These are phyloP conservation scores for Candida sanyaensis DNA, from an alignment of 1,139 yeast species.

Conservation along the genomic window DNA sequence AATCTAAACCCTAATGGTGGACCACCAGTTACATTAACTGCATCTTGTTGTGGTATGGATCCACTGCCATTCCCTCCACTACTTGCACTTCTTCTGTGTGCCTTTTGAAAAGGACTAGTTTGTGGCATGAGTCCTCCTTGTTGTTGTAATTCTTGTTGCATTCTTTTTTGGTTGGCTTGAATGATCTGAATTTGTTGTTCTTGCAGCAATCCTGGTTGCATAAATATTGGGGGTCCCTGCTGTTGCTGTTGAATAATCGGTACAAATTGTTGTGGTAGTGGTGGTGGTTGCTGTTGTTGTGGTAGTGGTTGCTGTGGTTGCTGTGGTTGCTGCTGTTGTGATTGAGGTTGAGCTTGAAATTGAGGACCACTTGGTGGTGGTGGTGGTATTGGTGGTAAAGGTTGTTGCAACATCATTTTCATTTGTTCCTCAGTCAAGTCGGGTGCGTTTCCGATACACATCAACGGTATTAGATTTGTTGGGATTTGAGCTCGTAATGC, in stretches of 20 bases:
- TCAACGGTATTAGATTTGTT: slow-evolving; percentile 59
- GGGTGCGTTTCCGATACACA: slow-evolving; percentile 44
- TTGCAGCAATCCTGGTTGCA: slow-evolving; percentile 6
- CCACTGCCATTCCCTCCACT: slow-evolving; percentile 9
- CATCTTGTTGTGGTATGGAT: slow-evolving; percentile 13
- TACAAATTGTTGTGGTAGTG: slow-evolving; percentile 2
- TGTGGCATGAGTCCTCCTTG: slow-evolving; percentile 2
- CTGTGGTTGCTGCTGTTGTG: slow-evolving; percentile 7
- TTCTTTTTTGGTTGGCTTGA: slow-evolving; percentile 7
- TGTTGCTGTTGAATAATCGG: slow-evolving; percentile 10
- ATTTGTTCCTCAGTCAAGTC: slow-evolving; percentile 13
- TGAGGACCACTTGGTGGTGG: slow-evolving; percentile 5
- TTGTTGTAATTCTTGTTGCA: slow-evolving; percentile 9
- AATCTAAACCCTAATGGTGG: slow-evolving; percentile 44
- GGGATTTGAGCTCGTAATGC: slow-evolving; percentile 73
- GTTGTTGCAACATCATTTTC: slow-evolving; percentile 10
- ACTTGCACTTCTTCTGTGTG: slow-evolving; percentile 9
- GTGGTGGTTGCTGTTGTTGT: slow-evolving; percentile 7
- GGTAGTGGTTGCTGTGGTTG: slow-evolving; percentile 12
- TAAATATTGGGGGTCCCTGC: slow-evolving; percentile 6
- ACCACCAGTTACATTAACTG: slow-evolving; percentile 28
- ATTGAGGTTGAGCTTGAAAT: slow-evolving; percentile 4
- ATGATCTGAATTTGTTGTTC: slow-evolving; percentile 7
- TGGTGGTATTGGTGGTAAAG: slow-evolving; percentile 8
- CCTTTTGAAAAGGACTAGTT: slow-evolving; percentile 4